A percentile compares a stretch with the other conserved stretches of the same genome.
phyloP scores from a whole-genome alignment of 495 filamentous ascomycete genomes.

The Penicillium pancosmium region DNA sequence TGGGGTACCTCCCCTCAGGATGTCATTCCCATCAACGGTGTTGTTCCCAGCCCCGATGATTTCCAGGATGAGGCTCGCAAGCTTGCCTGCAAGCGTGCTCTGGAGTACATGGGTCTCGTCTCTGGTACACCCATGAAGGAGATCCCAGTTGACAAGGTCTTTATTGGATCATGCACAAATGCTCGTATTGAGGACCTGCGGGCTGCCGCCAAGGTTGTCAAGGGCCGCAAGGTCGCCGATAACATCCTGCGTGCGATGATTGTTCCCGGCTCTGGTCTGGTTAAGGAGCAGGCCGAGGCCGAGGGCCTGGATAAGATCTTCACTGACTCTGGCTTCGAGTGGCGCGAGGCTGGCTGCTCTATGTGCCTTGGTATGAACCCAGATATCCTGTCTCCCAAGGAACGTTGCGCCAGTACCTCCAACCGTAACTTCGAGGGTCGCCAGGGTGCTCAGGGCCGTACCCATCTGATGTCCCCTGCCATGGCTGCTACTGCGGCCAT shows the following conservation, averaged over 20 bases:
- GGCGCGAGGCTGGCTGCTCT: constrained; percentile 96
- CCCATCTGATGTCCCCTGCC: constrained; percentile 94
- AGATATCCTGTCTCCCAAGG: constrained; percentile 90
- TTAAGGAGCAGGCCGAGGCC: constrained; percentile 89
- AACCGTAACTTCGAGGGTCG: constrained; percentile 98
- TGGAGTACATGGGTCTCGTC: constrained; percentile 94
- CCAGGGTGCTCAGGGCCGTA: constrained; percentile 90
- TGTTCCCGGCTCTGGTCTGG: constrained; percentile 91
- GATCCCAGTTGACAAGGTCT: constrained; percentile 88
- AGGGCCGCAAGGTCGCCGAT: constrained; percentile 79
- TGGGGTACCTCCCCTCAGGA: constrained; percentile 98
- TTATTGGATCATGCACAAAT: constrained; percentile 98
- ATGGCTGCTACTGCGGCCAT: constrained; percentile 95
- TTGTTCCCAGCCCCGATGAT: constrained; percentile 85
- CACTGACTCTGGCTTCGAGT: constrained; percentile 89
- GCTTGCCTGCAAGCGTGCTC: constrained; percentile 72
- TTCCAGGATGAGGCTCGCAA: constrained; percentile 79
- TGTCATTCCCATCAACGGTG: constrained; percentile 88
- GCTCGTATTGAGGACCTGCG: constrained; percentile 95
- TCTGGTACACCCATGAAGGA: constrained; percentile 89
- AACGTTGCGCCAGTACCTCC: constrained; percentile 92
- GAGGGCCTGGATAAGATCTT: constrained; percentile 94
- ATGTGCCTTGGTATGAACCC: constrained; percentile 99
- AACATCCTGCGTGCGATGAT: constrained; percentile 95
- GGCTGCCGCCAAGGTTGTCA: constrained; percentile 80